phyloP scores from a whole-genome alignment of 169 alveolate species.

The Plasmodium vivax region DNA sequence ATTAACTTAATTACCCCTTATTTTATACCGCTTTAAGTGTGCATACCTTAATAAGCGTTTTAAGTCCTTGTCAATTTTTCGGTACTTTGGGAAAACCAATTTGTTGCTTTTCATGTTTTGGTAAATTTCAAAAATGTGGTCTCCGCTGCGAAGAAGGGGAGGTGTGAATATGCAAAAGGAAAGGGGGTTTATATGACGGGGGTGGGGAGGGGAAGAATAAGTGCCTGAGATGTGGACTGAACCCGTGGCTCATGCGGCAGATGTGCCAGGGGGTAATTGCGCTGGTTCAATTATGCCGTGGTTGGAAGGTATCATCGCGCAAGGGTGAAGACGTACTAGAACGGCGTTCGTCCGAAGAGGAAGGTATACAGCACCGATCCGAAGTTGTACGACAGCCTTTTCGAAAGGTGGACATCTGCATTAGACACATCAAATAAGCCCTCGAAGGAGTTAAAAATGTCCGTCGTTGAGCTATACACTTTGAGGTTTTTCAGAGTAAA shows the following conservation, averaged over 20 bases:
- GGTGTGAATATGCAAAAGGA: conserved; percentile 5
- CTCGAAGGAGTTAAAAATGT: conserved; percentile 66
- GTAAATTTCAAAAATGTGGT: conserved; percentile 55
- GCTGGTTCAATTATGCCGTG: background rate
- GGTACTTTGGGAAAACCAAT: conserved; percentile 48
- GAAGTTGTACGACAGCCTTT: conserved; percentile 55
- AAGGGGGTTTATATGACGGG: background rate
- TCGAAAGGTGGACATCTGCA: conserved; percentile 3
- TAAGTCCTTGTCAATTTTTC: conserved; percentile 32
- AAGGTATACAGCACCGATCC: conserved; percentile 70
- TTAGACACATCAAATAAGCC: conserved; percentile 33
- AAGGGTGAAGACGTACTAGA: conserved; percentile 18
- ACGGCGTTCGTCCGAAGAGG: conserved; percentile 57
- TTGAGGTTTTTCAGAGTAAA: conserved; percentile 22
- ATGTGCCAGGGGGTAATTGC: background rate
- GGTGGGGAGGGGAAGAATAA: background rate
- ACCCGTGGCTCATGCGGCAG: background rate
- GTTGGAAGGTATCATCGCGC: background rate
- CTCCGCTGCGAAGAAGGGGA: conserved; percentile 32
- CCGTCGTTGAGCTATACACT: conserved; percentile 5
- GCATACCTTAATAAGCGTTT: conserved; percentile 55
- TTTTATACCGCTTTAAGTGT: background rate
- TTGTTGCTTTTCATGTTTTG: conserved; percentile 43
- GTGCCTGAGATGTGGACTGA: background rate
- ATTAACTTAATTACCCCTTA: conserved; percentile 21